Base-by-base conservation (phyloP, 306 rosid genomes). In the Prunus padus region DNA sequence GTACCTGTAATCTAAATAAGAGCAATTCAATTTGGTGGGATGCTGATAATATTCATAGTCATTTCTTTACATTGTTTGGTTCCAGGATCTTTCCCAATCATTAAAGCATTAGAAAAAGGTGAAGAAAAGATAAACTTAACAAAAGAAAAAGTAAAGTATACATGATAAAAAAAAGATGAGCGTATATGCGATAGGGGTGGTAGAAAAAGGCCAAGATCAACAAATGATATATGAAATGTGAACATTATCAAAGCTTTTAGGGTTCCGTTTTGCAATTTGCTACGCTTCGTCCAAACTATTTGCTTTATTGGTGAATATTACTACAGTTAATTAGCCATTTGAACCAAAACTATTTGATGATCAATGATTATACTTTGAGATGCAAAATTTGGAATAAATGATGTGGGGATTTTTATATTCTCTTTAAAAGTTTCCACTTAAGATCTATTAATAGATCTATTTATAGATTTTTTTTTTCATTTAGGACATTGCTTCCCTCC, bases 11-110 rank as follows among this genome's bases (percentile, higher is more conserved):
- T 37, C 42, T 37, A 37, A 37, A 37, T 37, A 37, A 6, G 16
- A 59, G 16, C 15, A 11, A 26, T 59, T 59, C 45, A 60, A 51
- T 25, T 67, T 56, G 54, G 63, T 62, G 76, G 31, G 71, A 73
- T 51, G 67, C 73, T 77, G 22, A 73, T 30, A 23, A 23, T 51
- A 56, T 4, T 51, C 28, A 4, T 13, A 44, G 62, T 44, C 26
- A 44, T 71, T 76, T 76, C 46, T 30, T 42, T 40, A 14, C 52
- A 50, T 28, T 33, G 72, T 19, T 42, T 50, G 76, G 40, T 72
- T 78, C 67, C 50, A 55, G 33, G 73, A 78, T 72, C 57, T 76
- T 72, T 84, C 72, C 75, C 47, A 69, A 75, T 82, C 81, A 80
- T 80, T 80, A 71, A 75, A 75, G 78, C 82, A 77, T 59, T 71